A percentile compares a stretch with the other conserved stretches of the same genome.
phyloP scores from a whole-genome alignment of 805 yeast genomes.

The Starmerella vaccinii region DNA sequence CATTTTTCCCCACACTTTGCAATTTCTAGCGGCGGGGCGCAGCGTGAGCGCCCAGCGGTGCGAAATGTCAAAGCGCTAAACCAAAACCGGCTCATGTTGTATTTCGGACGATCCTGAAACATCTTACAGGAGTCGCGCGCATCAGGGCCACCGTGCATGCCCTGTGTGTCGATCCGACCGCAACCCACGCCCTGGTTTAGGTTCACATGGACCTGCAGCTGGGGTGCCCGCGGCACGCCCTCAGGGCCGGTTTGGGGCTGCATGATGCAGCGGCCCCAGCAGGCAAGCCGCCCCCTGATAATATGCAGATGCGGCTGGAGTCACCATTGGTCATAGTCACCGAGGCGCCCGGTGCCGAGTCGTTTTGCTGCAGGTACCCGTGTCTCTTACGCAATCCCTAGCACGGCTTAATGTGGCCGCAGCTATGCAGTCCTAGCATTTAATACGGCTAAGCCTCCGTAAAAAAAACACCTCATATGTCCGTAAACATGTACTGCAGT shows the following conservation, averaged over 20 bases:
- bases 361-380: not conserved
- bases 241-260: not conserved
- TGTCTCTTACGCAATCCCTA: not conserved
- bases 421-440: not conserved
- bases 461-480: not conserved
- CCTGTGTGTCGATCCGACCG: not conserved
- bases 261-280: not conserved
- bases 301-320: not conserved
- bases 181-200: not conserved
- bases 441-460: not conserved
- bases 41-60: not conserved
- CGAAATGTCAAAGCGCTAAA: not conserved
- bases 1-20: not conserved
- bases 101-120: not conserved
- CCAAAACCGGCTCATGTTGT: not conserved
- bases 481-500: too few relatives aligned
- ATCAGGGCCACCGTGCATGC: not conserved
- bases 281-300: not conserved
- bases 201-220: not conserved
- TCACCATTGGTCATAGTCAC: not conserved
- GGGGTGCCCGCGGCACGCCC: slow-evolving; percentile 1
- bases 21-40: not conserved
- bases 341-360: not conserved
- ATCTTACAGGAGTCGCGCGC: not conserved
- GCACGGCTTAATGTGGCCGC: not conserved